Conservation (phyloP, 1,284 basidiomycete species). For the Sphagnurus paluster region DNA sequence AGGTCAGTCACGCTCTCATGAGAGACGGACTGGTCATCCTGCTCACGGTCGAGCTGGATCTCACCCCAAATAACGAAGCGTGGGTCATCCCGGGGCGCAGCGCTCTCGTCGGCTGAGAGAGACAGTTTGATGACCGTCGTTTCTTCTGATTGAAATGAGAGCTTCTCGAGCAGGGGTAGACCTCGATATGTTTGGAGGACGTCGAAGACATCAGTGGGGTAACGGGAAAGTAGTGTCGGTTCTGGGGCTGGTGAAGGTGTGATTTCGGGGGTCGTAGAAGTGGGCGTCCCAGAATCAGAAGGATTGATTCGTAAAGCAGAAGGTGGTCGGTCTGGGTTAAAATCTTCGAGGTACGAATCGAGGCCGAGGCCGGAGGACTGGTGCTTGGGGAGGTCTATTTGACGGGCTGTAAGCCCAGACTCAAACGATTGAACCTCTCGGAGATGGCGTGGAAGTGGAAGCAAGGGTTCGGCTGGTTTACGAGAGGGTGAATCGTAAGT, state of each 20-base stretch:
- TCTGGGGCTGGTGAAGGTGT: slow-evolving; percentile 31
- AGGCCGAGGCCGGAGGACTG: slow-evolving; percentile 19
- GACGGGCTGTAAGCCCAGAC: slow-evolving; percentile 71
- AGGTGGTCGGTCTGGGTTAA: slow-evolving; percentile 33
- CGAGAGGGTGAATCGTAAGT: slow-evolving; percentile 60
- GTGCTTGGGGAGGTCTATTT: slow-evolving; percentile 31
- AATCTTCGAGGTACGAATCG: slow-evolving; percentile 20
- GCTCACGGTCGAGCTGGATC: slow-evolving; percentile 42
- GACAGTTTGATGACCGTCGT: slow-evolving; percentile 68
- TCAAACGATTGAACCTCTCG: slow-evolving; percentile 84
- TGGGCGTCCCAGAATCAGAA: slow-evolving; percentile 15
- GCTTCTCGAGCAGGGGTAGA: slow-evolving; percentile 64
- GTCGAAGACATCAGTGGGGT: slow-evolving; percentile 75
- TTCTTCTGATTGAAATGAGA: slow-evolving; percentile 45
- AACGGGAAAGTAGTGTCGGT: slow-evolving; percentile 57
- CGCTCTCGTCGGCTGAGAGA: slow-evolving; percentile 58
- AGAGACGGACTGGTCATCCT: slow-evolving; percentile 50
- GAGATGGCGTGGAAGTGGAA: slow-evolving; percentile 47
- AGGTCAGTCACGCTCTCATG: slow-evolving; percentile 52
- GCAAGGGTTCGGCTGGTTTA: slow-evolving; percentile 25
- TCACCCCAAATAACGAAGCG: slow-evolving; percentile 90
- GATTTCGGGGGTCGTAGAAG: slow-evolving; percentile 12
- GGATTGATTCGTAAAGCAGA: slow-evolving; percentile 39
- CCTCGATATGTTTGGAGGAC: slow-evolving; percentile 80
- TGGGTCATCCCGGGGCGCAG: slow-evolving; percentile 78